A percentile compares a stretch with the other conserved stretches of the same genome.
Conservation (phyloP, 2,329 filamentous ascomycete genomes). For the Alternaria arbusti region DNA sequence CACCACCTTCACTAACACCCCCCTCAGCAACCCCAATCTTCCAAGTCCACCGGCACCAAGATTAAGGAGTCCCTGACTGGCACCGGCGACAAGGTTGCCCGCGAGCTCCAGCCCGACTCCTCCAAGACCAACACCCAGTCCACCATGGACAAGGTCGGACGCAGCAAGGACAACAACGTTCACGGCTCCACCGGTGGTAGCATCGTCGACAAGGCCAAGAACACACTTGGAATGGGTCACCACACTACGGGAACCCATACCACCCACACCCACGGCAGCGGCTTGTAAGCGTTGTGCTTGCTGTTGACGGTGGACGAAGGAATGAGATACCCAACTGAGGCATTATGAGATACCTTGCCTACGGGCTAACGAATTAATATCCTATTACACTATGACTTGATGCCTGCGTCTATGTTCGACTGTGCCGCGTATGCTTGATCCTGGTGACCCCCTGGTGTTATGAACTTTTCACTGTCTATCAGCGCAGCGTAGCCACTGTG, state of each 20-base stretch:
- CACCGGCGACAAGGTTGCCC: conserved; percentile 61
- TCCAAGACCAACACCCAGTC: conserved; percentile 63
- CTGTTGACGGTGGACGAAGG: background rate
- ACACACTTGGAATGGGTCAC: conserved; percentile 53
- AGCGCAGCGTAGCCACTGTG: background rate
- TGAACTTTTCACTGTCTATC: background rate
- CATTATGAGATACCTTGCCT: conserved; percentile 31
- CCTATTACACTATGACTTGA: background rate
- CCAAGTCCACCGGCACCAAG: conserved; percentile 68
- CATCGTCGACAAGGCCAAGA: conserved; percentile 57
- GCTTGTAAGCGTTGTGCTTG: background rate
- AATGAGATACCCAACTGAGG: background rate
- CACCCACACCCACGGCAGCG: conserved; percentile 2
- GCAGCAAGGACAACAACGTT: conserved; percentile 47
- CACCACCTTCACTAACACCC: background rate
- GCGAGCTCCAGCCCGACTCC: conserved; percentile 48
- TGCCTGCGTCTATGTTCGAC: background rate
- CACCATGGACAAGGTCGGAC: conserved; percentile 48
- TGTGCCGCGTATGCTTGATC: background rate
- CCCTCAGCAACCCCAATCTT: conserved; percentile 60
- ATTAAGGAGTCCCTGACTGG: conserved; percentile 63
- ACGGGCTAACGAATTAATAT: conserved; percentile 20
- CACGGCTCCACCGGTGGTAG: conserved; percentile 47
- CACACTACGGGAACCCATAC: conserved; percentile 42
- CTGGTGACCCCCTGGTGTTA: too few species aligned